Evolutionary conservation across 2,329 filamentous ascomycete species (phyloP).

Genomic region (Aaosphaeria arxii): DNA sequence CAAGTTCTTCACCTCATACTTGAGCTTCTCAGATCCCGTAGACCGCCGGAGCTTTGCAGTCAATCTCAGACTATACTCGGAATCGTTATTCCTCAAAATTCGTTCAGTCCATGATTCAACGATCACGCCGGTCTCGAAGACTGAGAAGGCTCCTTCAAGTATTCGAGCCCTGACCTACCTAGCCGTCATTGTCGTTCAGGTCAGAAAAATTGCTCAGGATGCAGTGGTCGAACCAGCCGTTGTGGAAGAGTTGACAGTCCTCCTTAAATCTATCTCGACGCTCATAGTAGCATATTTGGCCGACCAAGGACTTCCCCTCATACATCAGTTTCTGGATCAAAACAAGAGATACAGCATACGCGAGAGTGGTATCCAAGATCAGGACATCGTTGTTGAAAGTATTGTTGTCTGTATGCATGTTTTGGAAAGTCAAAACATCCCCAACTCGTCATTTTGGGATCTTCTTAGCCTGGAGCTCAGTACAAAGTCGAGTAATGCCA

Average conservation of each 20-base stretch:
- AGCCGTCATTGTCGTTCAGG: slow-evolving; percentile 27
- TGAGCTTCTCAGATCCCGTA: slow-evolving; percentile 54
- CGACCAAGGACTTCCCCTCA: slow-evolving; percentile 28
- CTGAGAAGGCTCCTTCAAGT: background rate
- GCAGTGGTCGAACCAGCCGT: slow-evolving; percentile 10
- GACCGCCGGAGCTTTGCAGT: slow-evolving; percentile 49
- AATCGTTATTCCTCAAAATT: slow-evolving; percentile 27
- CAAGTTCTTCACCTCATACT: slow-evolving; percentile 46
- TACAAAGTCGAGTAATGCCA: slow-evolving; percentile 11
- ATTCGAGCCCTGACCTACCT: slow-evolving; percentile 25
- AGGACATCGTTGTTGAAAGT: slow-evolving; percentile 43
- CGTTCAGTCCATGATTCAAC: slow-evolving; percentile 1
- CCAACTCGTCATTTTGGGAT: slow-evolving; percentile 43
- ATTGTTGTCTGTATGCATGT: slow-evolving; percentile 48
- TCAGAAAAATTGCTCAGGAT: slow-evolving; percentile 29
- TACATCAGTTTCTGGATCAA: slow-evolving; percentile 46
- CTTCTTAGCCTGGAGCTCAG: slow-evolving; percentile 37
- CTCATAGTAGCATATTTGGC: slow-evolving; percentile 37
- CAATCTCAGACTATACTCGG: slow-evolving; percentile 41
- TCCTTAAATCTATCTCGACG: slow-evolving; percentile 35
- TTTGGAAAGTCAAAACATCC: slow-evolving; percentile 27
- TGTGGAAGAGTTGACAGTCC: slow-evolving; percentile 15
- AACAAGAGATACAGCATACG: slow-evolving; percentile 40
- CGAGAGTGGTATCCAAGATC: slow-evolving; percentile 49
- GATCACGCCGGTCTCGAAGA: no score